Evolutionary conservation across 2,329 filamentous ascomycete genomes (phyloP).

Genomic region (Cordyceps fumosorosea): DNA sequence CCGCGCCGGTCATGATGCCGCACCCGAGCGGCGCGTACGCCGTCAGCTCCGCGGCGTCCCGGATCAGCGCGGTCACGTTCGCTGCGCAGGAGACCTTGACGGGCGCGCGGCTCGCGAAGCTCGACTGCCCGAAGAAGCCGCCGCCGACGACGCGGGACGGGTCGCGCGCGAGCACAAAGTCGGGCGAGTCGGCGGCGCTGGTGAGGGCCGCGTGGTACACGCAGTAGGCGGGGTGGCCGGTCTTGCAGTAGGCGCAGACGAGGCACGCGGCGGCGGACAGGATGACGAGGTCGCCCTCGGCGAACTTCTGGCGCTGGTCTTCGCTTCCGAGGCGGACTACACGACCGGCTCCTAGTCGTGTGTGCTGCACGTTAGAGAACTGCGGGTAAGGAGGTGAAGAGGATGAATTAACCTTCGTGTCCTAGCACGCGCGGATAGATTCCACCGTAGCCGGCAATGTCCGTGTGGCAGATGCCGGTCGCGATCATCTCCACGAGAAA

Average conservation of each 20-base stretch:
- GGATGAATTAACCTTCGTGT: not conserved
- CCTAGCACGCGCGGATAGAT: slow-evolving; percentile 1
- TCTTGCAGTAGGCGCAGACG: not conserved
- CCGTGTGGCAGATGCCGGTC: not conserved
- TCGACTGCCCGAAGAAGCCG: slow-evolving; percentile 9
- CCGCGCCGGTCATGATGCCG: slow-evolving; percentile 9
- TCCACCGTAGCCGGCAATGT: slow-evolving; percentile 1
- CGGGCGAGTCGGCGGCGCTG: not conserved
- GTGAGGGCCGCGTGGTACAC: slow-evolving; percentile 2
- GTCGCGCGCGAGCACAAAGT: slow-evolving; percentile 7
- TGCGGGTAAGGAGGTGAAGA: not conserved
- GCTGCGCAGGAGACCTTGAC: slow-evolving; percentile 4
- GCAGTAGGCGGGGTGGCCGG: not conserved
- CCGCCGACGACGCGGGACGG: slow-evolving; percentile 2
- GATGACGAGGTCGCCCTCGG: slow-evolving; percentile 1
- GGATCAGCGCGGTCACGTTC: slow-evolving; percentile 1
- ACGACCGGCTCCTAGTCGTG: not conserved
- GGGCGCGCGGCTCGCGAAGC: not conserved
- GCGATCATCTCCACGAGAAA: slow-evolving; percentile 9
- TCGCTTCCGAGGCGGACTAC: not conserved
- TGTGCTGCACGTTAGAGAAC: not conserved
- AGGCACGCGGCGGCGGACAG: slow-evolving; percentile 1
- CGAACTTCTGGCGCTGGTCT: not conserved
- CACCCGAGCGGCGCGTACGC: slow-evolving; percentile 4
- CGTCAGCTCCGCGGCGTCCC: not conserved